These are phyloP conservation scores for Ashbya aceris DNA, from an alignment of 1,139 yeast genomes.

Conservation along the genomic window DNA sequence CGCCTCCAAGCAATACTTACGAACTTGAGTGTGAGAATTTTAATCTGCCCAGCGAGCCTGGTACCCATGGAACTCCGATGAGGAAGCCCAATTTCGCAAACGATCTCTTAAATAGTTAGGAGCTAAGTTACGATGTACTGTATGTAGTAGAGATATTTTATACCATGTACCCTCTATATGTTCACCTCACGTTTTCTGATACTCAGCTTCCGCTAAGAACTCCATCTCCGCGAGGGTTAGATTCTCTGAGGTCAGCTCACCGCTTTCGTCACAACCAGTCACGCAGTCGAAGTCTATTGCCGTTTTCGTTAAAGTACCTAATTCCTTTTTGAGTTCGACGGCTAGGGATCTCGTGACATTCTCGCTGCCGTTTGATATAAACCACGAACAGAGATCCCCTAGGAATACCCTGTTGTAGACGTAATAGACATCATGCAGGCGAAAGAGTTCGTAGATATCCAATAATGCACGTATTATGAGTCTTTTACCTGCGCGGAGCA, in stretches of 20 bases:
- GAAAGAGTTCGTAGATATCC: conserved; percentile 59
- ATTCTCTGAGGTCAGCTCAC: conserved; percentile 21
- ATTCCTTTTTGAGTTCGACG: conserved; percentile 42
- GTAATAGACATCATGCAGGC: conserved; percentile 79
- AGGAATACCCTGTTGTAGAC: conserved; percentile 74
- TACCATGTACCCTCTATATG: not conserved
- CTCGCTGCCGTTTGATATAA: conserved; percentile 42
- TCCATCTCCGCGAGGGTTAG: conserved; percentile 25
- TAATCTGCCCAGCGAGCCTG: conserved; percentile 20
- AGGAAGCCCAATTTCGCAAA: conserved; percentile 21
- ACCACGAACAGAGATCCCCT: conserved; percentile 77
- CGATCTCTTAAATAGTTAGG: conserved; percentile 17
- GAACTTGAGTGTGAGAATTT: too few relatives aligned
- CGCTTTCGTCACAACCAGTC: conserved; percentile 20
- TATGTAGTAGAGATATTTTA: not conserved
- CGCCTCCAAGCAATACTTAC: too few relatives aligned
- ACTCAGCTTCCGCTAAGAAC: conserved; percentile 18
- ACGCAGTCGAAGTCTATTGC: conserved; percentile 21
- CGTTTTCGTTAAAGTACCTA: conserved; percentile 13
- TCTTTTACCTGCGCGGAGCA: conserved; percentile 62
- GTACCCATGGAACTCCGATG: conserved; percentile 17
- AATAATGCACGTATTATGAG: conserved; percentile 51
- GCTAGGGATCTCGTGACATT: conserved; percentile 53
- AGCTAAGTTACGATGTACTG: not conserved
- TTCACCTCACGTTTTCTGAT: not conserved